These are phyloP conservation scores for Trichoderma endophyticum DNA, from an alignment of 2,329 filamentous ascomycete genomes.

Conservation along the genomic window DNA sequence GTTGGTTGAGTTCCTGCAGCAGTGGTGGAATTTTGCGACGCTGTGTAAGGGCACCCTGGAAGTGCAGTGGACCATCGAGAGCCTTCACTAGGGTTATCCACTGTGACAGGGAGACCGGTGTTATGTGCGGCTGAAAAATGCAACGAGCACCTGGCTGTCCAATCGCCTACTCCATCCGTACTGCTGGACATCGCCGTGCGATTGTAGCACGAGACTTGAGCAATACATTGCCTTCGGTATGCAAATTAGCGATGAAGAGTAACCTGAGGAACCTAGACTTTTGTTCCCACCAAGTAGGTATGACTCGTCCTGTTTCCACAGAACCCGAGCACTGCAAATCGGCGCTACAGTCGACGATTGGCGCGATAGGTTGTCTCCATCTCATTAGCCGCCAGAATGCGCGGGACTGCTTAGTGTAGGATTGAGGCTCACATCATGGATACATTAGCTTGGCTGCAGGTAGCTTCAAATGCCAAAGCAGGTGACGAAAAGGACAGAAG, in stretches of 20 bases:
- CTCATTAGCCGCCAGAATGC: neutral
- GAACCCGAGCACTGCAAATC: neutral
- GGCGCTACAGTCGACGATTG: neutral
- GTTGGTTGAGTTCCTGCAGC: neutral
- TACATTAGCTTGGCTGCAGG: neutral
- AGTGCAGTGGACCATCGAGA: neutral
- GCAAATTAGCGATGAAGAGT: neutral
- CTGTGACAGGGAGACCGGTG: too few relatives aligned
- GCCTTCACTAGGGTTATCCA: neutral
- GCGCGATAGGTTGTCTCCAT: neutral
- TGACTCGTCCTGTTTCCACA: neutral
- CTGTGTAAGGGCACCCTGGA: neutral
- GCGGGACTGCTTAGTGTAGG: neutral
- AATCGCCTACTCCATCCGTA: neutral
- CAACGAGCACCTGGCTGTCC: too few relatives aligned
- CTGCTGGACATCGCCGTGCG: neutral
- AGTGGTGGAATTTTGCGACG: neutral
- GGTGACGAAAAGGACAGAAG: too few relatives aligned
- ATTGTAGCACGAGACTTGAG: neutral
- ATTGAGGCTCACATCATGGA: neutral
- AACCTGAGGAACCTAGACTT: neutral
- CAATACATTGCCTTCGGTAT: neutral
- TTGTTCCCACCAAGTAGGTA: neutral
- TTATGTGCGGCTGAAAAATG: neutral
- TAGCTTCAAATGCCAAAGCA: neutral